Base-by-base conservation (phyloP, 2,329 filamentous ascomycete species). In the Plectosphaerella plurivora region DNA sequence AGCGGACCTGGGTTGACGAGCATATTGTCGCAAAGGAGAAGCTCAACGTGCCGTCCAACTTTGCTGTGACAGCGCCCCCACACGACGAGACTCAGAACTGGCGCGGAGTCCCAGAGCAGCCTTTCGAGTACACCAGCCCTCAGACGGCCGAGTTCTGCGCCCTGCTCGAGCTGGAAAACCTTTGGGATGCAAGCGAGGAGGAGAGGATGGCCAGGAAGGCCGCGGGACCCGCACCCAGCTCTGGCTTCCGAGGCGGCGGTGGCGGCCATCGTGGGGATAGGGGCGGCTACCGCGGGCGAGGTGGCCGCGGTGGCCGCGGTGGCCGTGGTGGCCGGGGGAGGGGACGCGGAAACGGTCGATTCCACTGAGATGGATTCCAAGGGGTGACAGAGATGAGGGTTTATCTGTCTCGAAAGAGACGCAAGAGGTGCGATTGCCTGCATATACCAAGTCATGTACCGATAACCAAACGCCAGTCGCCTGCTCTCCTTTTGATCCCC, bases 61-160 rank as follows among this genome's bases (percentile, higher is more conserved):
- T 97, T 66, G 73, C 73, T 24, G 65, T 78, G 22, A 96, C 89
- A 1, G 92, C 92, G 4, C 88, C 91, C 2, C 75, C 85, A 2
- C 88, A 91, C 57, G 76, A 84, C 44, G 71, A 75, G 1, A 71
- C 74, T 0, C 22, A 9, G 6, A 71, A 77, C 7, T 81, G 84
- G 0, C 80, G 86, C 57, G 75, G 73, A 22, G 81, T 83, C 0
- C 62, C 74, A 0, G 74, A 85, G n/a, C 80, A 84, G 65, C 90
- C 91, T 2, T 73, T 76, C 2, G 92, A 97, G 69, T 93, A 93
- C 65, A 90, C 84, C 4, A 97, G 94, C 63, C 86, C 88, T 12
- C 93, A 97, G 71, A 97, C 91, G 7, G 75, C 74, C n/a, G 70
- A 76, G 3, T 97, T 93, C 65, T 99, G 94, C 68, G 74, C 85